A percentile compares a stretch with the other conserved stretches of the same genome.
Evolutionary conservation across 2,329 filamentous ascomycete species (phyloP).

Genomic region (Penicillium oxalicum): DNA sequence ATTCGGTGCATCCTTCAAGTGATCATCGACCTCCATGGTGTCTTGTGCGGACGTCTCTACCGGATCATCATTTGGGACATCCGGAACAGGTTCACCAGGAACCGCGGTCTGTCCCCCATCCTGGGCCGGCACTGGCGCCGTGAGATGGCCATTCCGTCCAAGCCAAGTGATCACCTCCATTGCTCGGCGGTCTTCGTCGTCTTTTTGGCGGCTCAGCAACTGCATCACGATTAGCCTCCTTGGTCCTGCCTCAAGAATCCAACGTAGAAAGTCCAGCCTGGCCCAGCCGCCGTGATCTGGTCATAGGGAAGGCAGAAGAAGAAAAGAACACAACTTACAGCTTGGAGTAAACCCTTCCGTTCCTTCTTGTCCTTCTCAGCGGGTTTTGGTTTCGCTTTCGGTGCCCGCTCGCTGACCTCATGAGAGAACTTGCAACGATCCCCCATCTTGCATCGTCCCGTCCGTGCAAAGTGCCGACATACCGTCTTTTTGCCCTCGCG

Average conservation of each 20-base stretch:
- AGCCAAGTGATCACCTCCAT: slow-evolving; percentile 41
- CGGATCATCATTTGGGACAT: too few species aligned
- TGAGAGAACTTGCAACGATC: slow-evolving; percentile 40
- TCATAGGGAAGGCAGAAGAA: neutral
- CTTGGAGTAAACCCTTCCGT: slow-evolving; percentile 41
- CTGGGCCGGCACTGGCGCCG: slow-evolving; percentile 20
- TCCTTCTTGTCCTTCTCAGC: slow-evolving; percentile 21
- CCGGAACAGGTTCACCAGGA: too few species aligned
- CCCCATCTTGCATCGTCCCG: slow-evolving; percentile 39
- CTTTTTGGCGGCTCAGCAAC: slow-evolving; percentile 40
- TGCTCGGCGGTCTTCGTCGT: slow-evolving; percentile 37
- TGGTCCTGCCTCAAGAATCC: too few species aligned
- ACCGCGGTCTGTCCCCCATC: neutral
- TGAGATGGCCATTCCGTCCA: slow-evolving; percentile 38
- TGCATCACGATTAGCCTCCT: slow-evolving; percentile 7
- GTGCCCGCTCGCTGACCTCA: slow-evolving; percentile 27
- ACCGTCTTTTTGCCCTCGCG: slow-evolving; percentile 29
- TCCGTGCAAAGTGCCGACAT: slow-evolving; percentile 39
- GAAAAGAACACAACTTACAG: slow-evolving; percentile 27
- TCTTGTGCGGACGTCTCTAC: too few species aligned
- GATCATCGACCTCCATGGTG: too few species aligned
- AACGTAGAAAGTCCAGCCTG: too few species aligned
- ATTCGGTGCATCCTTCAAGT: neutral
- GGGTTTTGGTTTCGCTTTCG: slow-evolving; percentile 25
- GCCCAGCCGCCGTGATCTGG: neutral